Evolutionary conservation across 2,329 filamentous ascomycete genomes (phyloP), one percentile per base, ranked within the genome.

Genomic region (Apiospora hydei): DNA sequence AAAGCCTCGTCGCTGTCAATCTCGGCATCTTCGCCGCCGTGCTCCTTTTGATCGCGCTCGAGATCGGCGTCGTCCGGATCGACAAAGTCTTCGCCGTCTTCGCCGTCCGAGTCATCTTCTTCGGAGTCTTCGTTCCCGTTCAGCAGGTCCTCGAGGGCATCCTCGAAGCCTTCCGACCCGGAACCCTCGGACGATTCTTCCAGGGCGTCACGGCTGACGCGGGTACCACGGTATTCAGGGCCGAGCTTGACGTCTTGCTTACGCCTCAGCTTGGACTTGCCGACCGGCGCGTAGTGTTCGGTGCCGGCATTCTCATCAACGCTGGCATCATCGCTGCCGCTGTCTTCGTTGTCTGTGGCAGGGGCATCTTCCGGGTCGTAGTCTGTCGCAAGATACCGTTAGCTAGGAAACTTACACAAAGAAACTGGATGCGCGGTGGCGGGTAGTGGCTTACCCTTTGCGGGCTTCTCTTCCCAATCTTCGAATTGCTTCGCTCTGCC

Each of bases 231-330:
- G 82, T 98, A 98, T 79, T 94, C 89, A 18, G 92, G 91, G 0
- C 95, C 96, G 1, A 98, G 85, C 0, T 89, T 84, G 24, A 92
- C 83, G 34, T 88, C 87, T 46, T 94, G 91, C 72, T 90, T 90
- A 79, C 94, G 92, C 75, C 94, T 91, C 76, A 98, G 85, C 80
- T 93, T 96, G 84, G 93, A 96, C 86, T 95, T 96, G 26, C 91
- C 92, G 73, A 73, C 30, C 24, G 74, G 44, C 11, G 46, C 71
- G 47, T 73, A 73, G 44, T 73, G 72, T 78, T 98, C 96, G 44
- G 95, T 93, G 26, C 93, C 94, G 14, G 87, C 86, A 73, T 88
- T 83, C 67, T 86, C 86, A 41, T 87, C 84, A 6, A 84, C 85
- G 75, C 84, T 87, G 43, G 82, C 86, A 64, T 87, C 86, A 64